Conservation (phyloP, 495 filamentous ascomycete species). For the Hypoxylon crocopeplum region DNA sequence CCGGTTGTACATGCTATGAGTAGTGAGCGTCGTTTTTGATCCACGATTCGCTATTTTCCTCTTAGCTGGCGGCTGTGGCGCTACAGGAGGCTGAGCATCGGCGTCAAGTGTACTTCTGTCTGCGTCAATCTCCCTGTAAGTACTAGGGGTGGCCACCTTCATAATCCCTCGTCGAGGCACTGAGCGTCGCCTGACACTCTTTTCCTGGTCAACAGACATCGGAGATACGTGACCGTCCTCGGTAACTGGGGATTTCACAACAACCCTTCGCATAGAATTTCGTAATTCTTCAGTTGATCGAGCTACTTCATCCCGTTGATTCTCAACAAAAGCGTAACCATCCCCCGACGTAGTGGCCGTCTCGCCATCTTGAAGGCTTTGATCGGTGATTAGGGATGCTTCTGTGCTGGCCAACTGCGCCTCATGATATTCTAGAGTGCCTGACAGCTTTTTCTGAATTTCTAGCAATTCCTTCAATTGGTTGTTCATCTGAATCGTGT, state of each 20-base stretch:
- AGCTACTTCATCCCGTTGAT: not conserved
- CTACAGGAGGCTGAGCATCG: not conserved
- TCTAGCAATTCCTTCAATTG: slow-evolving; percentile 28
- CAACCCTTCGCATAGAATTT: slow-evolving; percentile 41
- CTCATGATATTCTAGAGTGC: slow-evolving; percentile 31
- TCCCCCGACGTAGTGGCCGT: not conserved
- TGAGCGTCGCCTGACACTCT: slow-evolving; percentile 40
- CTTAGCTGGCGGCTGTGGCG: slow-evolving; percentile 8
- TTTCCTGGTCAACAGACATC: slow-evolving; percentile 49
- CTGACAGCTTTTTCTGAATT: slow-evolving; percentile 32
- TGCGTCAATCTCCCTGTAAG: slow-evolving; percentile 6
- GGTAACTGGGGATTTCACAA: slow-evolving; percentile 46
- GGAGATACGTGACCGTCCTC: slow-evolving; percentile 32
- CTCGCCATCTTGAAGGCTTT: not conserved
- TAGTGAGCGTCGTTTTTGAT: slow-evolving; percentile 15
- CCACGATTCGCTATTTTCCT: slow-evolving; percentile 27
- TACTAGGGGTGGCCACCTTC: slow-evolving; percentile 38
- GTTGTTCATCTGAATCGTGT: slow-evolving; percentile 21
- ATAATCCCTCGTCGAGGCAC: slow-evolving; percentile 47
- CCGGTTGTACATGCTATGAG: slow-evolving; percentile 40
- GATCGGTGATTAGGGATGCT: not conserved
- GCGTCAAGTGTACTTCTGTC: not conserved
- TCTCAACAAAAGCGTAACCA: not conserved
- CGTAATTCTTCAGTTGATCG: slow-evolving; percentile 1
- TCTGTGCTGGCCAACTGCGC: slow-evolving; percentile 4